Conservation (phyloP, 2,329 filamentous ascomycete species). For the Drechslerella stenobrocha region DNA sequence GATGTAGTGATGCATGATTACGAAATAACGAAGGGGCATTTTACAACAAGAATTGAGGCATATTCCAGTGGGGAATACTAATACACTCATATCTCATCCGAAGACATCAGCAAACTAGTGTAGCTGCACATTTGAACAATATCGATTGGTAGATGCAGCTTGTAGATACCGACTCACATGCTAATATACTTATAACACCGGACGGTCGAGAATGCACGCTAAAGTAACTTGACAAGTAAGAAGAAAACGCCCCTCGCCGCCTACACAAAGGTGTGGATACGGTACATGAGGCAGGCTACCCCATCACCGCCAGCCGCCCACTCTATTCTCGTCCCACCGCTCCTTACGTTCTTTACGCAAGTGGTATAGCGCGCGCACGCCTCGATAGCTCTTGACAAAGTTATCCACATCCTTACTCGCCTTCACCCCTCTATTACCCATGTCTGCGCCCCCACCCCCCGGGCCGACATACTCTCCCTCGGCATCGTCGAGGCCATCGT, state of each 20-base stretch:
- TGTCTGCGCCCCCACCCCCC: background rate
- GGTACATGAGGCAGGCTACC: too few species aligned
- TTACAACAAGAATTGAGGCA: too few species aligned
- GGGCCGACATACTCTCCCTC: conserved; percentile 49
- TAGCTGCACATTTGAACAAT: too few species aligned
- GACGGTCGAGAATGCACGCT: background rate
- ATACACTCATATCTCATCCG: too few species aligned
- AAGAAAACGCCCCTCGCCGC: too few species aligned
- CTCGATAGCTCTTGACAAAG: conserved; percentile 79
- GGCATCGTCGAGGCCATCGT: conserved; percentile 56
- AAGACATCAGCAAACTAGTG: too few species aligned
- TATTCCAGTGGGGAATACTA: too few species aligned
- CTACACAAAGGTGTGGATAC: background rate
- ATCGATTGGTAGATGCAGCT: too few species aligned
- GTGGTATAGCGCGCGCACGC: conserved; percentile 76
- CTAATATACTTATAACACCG: too few species aligned
- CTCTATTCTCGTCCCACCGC: conserved; percentile 92
- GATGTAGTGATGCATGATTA: conserved; percentile 5
- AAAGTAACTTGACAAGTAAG: background rate
- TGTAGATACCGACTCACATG: too few species aligned
- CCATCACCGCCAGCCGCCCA: conserved; percentile 79
- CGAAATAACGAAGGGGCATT: background rate
- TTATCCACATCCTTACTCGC: conserved; percentile 81
- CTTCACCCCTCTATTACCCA: conserved; percentile 57
- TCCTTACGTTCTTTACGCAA: conserved; percentile 82